Base-by-base conservation (phyloP, 2,329 filamentous ascomycete species). In the Colletotrichum orchidophilum region DNA sequence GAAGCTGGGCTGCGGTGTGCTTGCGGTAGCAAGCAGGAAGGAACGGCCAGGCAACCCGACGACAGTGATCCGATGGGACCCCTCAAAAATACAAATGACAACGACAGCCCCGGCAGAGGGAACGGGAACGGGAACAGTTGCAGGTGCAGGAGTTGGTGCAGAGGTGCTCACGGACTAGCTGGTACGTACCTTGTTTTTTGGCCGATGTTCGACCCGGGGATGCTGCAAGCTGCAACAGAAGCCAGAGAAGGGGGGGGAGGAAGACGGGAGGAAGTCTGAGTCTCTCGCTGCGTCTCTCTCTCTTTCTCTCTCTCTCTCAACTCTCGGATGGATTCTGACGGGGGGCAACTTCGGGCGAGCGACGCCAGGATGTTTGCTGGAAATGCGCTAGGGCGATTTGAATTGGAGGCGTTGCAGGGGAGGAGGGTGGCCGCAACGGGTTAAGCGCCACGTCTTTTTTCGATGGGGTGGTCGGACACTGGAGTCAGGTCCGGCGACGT, bases 171-270 rank as follows among this genome's bases (percentile, higher is more conserved):
- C 58, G 26, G 50, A 57, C 62, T 15, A 24, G 15, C 11, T 6
- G 29, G 18, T 70, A 70, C 67, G 67, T 70, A 70, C 67, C 55
- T 61, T 8, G 26, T 61, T 67, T 61, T 26, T 33, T 57, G 50
- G 57, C 63, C 42, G 57, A 70, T 70, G 63, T 67, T 61, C 55
- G 68, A 59, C 13, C 24, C 57, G 35, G 53, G 62, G 46, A 13
- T 61, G 64, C 64, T 71, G 68, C 68, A 62, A 68, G 69, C 69
- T 71, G 69, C 69, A 69, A 59, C 68, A 71, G 63, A 61, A 67
- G 39, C 39, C n/a, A 46, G 39, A 21, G 63, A 35, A n/a, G n/a
- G n/a, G n/a, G n/a, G n/a, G n/a, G n/a, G 21, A 31, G 8, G n/a
- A 42, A 54, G 35, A 50, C n/a, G 27, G 59, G 29, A 59, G 68